These are phyloP conservation scores for Mycena epipterygia DNA, from an alignment of 768 basidiomycete species.

Conservation along the genomic window DNA sequence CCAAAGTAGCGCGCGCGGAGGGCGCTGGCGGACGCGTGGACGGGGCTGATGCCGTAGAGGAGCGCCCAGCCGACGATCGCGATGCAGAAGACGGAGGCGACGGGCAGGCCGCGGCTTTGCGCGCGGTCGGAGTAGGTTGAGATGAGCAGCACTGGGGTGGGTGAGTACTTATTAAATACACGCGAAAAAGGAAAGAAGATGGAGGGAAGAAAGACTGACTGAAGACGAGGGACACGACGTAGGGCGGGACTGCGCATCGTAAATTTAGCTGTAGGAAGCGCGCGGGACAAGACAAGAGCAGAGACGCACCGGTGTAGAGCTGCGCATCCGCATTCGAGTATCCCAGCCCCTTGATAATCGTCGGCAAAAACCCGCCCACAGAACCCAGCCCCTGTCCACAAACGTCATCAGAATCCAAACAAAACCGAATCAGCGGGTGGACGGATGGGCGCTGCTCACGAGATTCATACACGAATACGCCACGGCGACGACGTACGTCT, in stretches of 20 bases:
- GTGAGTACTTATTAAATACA: neutral
- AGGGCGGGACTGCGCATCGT: conserved; percentile 22
- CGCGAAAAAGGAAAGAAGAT: neutral
- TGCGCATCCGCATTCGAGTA: conserved; percentile 28
- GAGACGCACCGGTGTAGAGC: conserved; percentile 21
- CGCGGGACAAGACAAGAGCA: no score
- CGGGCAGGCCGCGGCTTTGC: conserved; percentile 27
- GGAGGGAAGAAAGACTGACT: conserved; percentile 9
- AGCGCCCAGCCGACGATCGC: conserved; percentile 23
- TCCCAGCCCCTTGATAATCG: conserved; percentile 29
- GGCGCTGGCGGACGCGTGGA: neutral
- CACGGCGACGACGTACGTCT: conserved; percentile 24
- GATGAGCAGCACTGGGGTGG: conserved; percentile 20
- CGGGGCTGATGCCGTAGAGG: conserved; percentile 19
- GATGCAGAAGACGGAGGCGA: conserved; percentile 17
- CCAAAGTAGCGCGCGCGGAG: conserved; percentile 26
- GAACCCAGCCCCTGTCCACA: conserved; percentile 20
- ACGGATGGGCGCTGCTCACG: neutral
- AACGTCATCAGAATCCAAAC: no score
- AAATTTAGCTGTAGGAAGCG: no score
- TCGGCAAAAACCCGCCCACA: conserved; percentile 24
- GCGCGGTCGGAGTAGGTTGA: conserved; percentile 17
- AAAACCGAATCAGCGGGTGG: no score
- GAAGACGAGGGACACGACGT: conserved; percentile 29
- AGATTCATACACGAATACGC: conserved; percentile 29